phyloP scores from a whole-genome alignment of 352 stramenopile genomes.

The Pythium monospermum region DNA sequence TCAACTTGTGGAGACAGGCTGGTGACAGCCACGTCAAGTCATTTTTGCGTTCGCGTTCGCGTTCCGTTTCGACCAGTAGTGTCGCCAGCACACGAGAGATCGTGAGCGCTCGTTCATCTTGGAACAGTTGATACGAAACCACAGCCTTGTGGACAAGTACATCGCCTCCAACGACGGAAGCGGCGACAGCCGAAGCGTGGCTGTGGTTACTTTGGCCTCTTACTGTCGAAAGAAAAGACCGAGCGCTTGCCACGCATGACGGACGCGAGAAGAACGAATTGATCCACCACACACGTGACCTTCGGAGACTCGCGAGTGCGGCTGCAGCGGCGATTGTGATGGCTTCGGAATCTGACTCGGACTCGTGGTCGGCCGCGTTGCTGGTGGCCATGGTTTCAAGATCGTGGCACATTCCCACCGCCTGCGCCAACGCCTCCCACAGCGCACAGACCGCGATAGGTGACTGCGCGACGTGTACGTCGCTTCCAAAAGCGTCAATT shows the following conservation, averaged over 20 bases:
- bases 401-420: conserved; percentile 25
- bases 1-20: too few species aligned
- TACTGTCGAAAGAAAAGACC: conserved; percentile 20
- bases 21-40: too few species aligned
- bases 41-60: too few species aligned
- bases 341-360: neutral
- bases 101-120: too few species aligned
- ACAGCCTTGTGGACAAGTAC: too few species aligned
- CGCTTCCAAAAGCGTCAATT: conserved; percentile 52
- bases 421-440: conserved; percentile 53
- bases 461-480: conserved; percentile 40
- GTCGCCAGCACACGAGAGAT: too few species aligned
- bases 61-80: conserved; percentile 40
- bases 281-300: conserved; percentile 47
- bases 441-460: conserved; percentile 28
- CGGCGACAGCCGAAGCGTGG: too few species aligned
- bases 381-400: too few species aligned
- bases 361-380: too few species aligned
- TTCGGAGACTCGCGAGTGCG: conserved; percentile 1
- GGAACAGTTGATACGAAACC: too few species aligned
- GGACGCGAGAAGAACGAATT: conserved; percentile 50
- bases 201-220: too few species aligned
- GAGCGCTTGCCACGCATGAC: conserved; percentile 24
- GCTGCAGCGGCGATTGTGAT: neutral
- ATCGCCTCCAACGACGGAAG: too few species aligned